Evolutionary conservation across 2,329 filamentous ascomycete genomes (phyloP), one percentile per base, ranked within the genome.

Genomic region (Apiospora koreana): DNA sequence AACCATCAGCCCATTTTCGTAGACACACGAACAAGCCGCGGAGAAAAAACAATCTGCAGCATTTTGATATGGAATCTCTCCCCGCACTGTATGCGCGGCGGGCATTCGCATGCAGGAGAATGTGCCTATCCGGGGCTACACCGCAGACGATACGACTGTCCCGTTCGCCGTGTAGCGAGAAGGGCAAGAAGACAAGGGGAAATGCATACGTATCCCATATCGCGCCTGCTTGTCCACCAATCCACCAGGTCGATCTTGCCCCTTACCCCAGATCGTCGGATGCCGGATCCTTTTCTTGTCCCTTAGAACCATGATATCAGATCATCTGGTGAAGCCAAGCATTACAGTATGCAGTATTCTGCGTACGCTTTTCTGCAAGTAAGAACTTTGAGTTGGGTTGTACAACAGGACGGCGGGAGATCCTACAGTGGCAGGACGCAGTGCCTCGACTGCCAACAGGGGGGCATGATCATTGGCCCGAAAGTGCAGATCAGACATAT

Each of bases 211-310:
- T 12, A n/a, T 21, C 31, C 54, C 3, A 12, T 21, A 16, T 38
- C 38, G 9, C 6, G 21, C 28, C 14, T n/a, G 31, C 31, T 62
- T 58, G 16, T 10, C 50, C 16, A 35, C 50, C 50, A 58, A 58
- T 35, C 50, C 50, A 58, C 50, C 16, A 38, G 10, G 31, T 14
- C 54, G 54, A 62, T 62, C 54, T 38, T 38, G 10, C 21, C 54
- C 54, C 54, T 62, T 62, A 62, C 54, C 54, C 54, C 54, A 62
- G 54, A 62, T 62, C 54, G 54, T 62, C 54, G 54, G 54, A 62
- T 62, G 21, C 10, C 54, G 54, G 54, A 2, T 38, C 31, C 2
- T 18, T 12, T 3, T 18, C 54, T 23, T n/a, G 18, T 38, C 23
- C 31, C 18, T 5, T 18, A 35, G 16, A 21, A 23, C n/a, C 8